A percentile compares a stretch with the other conserved stretches of the same genome.
Conservation (phyloP, 768 basidiomycete genomes). For the Podaxis mareebaensis region DNA sequence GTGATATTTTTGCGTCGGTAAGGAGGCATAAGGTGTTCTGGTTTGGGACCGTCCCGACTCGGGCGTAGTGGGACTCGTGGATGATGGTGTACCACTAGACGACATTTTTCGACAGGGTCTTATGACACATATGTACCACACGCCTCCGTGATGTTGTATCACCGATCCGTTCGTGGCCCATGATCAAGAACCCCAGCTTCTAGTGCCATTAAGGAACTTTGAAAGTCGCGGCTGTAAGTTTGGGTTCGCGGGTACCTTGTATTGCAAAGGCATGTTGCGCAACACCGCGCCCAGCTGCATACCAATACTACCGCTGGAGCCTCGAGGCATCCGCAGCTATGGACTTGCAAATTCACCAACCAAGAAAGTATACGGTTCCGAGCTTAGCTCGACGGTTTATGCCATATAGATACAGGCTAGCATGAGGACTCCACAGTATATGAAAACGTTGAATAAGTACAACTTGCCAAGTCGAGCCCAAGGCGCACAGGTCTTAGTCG, state of each 20-base stretch:
- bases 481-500: not conserved
- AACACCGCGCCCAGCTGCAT: not conserved
- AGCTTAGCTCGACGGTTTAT: not conserved
- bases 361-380: not conserved
- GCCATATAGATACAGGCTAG: not conserved
- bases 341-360: not conserved
- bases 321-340: not conserved
- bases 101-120: not conserved
- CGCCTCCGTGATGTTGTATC: slow-evolving; percentile 9
- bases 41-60: slow-evolving; percentile 11
- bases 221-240: not conserved
- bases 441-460: not conserved
- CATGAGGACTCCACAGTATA: not conserved
- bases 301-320: not conserved
- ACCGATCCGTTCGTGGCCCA: slow-evolving; percentile 8
- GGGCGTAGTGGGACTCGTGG: slow-evolving; percentile 9
- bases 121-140: slow-evolving; percentile 1
- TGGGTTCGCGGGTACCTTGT: not conserved
- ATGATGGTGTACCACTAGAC: not conserved
- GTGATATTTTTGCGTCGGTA: not conserved
- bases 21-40: not conserved
- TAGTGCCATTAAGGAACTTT: not conserved
- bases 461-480: not conserved
- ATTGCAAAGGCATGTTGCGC: not conserved
- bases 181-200: not conserved